Evolutionary conservation across 192 early-diverging fungal genomes (phyloP).

Genomic region (Coemansia erecta): DNA sequence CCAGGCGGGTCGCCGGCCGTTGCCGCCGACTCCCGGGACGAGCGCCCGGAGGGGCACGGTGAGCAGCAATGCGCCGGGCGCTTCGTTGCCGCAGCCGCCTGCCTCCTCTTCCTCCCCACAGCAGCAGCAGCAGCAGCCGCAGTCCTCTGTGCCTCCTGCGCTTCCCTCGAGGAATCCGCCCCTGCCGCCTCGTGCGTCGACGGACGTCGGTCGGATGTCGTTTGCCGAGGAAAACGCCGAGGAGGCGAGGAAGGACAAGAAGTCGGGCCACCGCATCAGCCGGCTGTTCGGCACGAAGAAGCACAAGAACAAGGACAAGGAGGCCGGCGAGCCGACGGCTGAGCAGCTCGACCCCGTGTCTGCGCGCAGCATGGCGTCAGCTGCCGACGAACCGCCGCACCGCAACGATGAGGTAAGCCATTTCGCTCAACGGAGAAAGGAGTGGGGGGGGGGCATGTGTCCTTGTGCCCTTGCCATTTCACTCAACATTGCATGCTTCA

Average conservation of each 20-base stretch:
- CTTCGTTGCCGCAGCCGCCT: conserved; percentile 5
- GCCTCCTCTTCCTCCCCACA: not conserved
- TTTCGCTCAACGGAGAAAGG: not conserved
- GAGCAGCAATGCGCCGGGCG: conserved; percentile 17
- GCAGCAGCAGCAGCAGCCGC: conserved; percentile 15
- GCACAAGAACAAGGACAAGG: conserved; percentile 29
- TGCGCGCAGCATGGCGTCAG: not conserved
- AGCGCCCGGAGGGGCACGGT: conserved; percentile 4
- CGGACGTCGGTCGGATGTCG: conserved; percentile 3
- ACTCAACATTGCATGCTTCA: not conserved
- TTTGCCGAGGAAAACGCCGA: conserved; percentile 22
- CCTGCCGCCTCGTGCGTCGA: conserved; percentile 31
- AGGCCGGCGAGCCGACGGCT: conserved; percentile 7
- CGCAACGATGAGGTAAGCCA: conserved; percentile 6
- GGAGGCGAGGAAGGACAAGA: conserved; percentile 42
- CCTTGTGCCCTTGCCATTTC: not conserved
- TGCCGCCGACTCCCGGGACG: conserved; percentile 25
- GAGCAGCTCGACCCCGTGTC: not conserved
- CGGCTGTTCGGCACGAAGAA: conserved; percentile 48
- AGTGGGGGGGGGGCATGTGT: not conserved
- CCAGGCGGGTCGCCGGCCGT: conserved; percentile 23
- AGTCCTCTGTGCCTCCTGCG: conserved; percentile 11
- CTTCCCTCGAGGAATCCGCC: conserved; percentile 30
- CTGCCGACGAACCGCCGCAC: not conserved
- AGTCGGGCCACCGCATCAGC: conserved; percentile 45